Percentiles rank a stretch among this genome's conserved stretches.
Conservation (phyloP, 2,329 filamentous ascomycete genomes). For the Corniculantispora saksenae region DNA sequence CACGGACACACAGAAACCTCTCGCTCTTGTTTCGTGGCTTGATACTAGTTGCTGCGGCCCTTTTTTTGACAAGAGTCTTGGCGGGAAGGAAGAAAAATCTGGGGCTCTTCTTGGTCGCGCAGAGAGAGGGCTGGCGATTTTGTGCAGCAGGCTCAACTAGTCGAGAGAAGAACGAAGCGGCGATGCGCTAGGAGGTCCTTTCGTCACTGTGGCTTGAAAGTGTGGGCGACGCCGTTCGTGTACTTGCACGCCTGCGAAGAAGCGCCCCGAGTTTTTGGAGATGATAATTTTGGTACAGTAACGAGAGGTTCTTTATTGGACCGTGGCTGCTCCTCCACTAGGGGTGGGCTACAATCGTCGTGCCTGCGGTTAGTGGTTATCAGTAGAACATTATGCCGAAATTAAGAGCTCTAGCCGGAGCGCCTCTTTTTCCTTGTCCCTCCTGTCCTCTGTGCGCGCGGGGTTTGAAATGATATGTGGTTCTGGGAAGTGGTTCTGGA, state of each 20-base stretch:
- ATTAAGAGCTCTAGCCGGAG: neutral
- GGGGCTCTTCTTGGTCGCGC: neutral
- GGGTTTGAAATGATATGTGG: slow-evolving; percentile 7
- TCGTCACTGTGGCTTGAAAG: slow-evolving; percentile 17
- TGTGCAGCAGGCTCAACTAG: neutral
- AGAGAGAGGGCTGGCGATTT: neutral
- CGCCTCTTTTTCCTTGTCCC: neutral
- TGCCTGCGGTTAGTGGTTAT: too few species aligned
- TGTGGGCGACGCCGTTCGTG: neutral
- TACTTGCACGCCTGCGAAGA: too few species aligned
- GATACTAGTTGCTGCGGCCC: neutral
- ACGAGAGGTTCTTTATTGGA: neutral
- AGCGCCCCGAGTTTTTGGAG: neutral
- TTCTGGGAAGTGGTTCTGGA: neutral
- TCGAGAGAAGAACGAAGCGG: neutral
- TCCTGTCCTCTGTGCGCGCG: too few species aligned
- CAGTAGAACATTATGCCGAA: neutral
- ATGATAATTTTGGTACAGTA: neutral
- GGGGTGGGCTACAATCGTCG: neutral
- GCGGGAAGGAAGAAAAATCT: neutral
- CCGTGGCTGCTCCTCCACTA: neutral
- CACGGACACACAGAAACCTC: too few species aligned
- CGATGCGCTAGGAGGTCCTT: neutral
- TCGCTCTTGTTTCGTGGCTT: neutral
- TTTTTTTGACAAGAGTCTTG: neutral